Conservation (phyloP, 257 asterid genomes). For the Solanum bulbocastanum region DNA sequence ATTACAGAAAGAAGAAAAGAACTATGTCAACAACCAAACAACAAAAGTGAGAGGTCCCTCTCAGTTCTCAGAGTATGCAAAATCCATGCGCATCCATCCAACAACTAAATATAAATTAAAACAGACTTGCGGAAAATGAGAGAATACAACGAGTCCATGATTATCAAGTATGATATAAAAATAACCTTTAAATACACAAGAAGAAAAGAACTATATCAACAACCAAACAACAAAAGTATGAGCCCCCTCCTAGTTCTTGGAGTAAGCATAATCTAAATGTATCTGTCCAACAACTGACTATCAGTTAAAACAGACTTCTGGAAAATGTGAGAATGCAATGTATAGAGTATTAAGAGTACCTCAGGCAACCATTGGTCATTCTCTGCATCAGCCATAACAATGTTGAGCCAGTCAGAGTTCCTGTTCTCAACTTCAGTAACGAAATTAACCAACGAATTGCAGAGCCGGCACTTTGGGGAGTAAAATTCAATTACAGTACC, state of each 20-base stretch:
- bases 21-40: background rate
- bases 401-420: conserved; percentile 61
- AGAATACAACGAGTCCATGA: background rate
- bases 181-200: background rate
- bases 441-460: conserved; percentile 60
- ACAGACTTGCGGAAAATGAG: background rate
- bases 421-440: conserved; percentile 57
- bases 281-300: background rate
- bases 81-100: background rate
- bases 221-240: background rate
- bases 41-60: background rate
- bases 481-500: conserved; percentile 74
- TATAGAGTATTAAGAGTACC: conserved; percentile 21
- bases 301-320: background rate
- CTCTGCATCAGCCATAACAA: conserved; percentile 79
- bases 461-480: conserved; percentile 76
- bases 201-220: background rate
- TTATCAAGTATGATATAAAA: background rate
- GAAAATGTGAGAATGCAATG: background rate
- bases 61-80: background rate
- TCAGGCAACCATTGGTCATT: conserved; percentile 76
- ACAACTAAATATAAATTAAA: background rate
- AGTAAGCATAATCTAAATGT: background rate
- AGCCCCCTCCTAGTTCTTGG: background rate
- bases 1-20: background rate